Evolutionary conservation across 2,329 filamentous ascomycete species (phyloP).

Genomic region (Coniosporium tulheliwenetii): DNA sequence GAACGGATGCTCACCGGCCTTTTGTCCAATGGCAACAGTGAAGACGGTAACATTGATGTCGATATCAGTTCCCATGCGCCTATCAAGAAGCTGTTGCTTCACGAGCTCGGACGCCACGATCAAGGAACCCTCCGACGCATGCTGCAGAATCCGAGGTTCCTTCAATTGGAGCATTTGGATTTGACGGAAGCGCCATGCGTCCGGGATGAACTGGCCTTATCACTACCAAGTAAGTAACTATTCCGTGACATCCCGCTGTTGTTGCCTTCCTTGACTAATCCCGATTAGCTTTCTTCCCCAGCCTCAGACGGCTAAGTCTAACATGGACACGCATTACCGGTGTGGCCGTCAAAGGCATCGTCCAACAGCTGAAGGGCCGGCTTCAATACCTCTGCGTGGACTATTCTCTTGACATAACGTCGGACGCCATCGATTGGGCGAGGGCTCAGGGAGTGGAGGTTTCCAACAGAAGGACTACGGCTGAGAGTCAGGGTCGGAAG

Average conservation of each 20-base stretch:
- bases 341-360: constrained; percentile 21
- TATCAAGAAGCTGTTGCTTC: background rate
- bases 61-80: no score
- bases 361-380: constrained; percentile 9
- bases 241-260: background rate
- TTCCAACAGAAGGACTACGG: no score
- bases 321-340: constrained; percentile 22
- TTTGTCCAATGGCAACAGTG: no score
- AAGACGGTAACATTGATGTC: no score
- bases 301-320: constrained; percentile 17
- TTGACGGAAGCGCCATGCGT: background rate
- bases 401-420: constrained; percentile 17
- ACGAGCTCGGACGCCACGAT: background rate
- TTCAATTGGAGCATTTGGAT: background rate
- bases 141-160: background rate
- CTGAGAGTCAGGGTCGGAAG: no score
- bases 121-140: background rate
- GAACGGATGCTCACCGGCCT: no score
- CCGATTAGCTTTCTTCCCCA: constrained; percentile 2
- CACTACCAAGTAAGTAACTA: background rate
- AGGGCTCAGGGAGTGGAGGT: constrained; percentile 17
- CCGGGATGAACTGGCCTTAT: background rate
- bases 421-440: constrained; percentile 26
- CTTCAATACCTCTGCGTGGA: constrained; percentile 17
- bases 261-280: background rate